Evolutionary conservation across 768 basidiomycete genomes (phyloP), one percentile per base, ranked within the genome.

Genomic region (Russula olivacea): DNA sequence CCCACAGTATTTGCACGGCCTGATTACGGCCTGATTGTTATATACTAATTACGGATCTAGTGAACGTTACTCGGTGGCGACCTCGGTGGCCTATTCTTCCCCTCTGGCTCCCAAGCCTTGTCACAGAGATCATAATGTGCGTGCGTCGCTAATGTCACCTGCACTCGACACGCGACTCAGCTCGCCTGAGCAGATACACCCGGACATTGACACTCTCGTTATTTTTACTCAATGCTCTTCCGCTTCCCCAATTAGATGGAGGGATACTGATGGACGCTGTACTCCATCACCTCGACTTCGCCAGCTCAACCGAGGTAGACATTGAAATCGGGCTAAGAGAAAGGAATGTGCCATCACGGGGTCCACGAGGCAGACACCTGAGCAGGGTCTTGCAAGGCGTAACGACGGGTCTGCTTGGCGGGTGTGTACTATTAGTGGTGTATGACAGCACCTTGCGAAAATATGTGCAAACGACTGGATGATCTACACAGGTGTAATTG

Each of bases 211-310:
- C 85, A n/a, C 72, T 93, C 36, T 93, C 91, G 3, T 76, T 95
- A 1, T 93, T 83, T 72, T 74, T 93, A 61, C 85, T 94, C 76
- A 95, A 95, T 71, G 80, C 91, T 30, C 78, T 94, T 25, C 91
- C 93, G 0, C 71, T 93, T 38, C 81, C 82, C 2, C 75, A 76
- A 53, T 77, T 94, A 21, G 93, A 95, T 64, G 93, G 93, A 30
- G 74, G 78, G 9, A 81, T 86, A 66, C 74, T 88, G 21, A 76
- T 91, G 10, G 71, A 69, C 10, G 69, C 66, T 30, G 59, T 74
- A 41, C 59, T 74, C 14, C 72, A 40, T 28, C 53, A 55, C 45
- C 21, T 54, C 38, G 57, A 55, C 28, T 0, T 9, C n/a, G 36
- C 9, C 25, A 32, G 19, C 25, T 30, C n/a, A 14, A 41, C 17